phyloP scores from a whole-genome alignment of 345 rosid species.

The Lepidium africanum region DNA sequence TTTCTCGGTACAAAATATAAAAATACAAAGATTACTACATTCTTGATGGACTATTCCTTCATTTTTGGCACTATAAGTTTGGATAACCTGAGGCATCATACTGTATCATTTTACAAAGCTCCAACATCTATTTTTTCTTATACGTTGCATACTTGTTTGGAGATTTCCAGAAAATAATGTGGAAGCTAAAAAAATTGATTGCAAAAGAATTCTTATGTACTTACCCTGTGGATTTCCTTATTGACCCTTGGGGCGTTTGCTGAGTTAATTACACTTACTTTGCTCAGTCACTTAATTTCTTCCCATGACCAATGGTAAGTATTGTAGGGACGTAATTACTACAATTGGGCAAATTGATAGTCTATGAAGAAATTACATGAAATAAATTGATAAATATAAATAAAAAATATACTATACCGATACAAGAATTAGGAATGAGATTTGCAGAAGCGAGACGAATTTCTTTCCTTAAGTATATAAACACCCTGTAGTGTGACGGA shows the following conservation, averaged over 20 bases:
- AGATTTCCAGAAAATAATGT: conserved; percentile 92
- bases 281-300: no score
- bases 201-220: conserved; percentile 90
- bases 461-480: no score
- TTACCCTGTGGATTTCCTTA: conserved; percentile 77
- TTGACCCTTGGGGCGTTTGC: conserved; percentile 99
- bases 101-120: neutral
- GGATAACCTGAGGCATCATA: neutral
- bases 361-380: no score
- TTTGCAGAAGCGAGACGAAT: no score
- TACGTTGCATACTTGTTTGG: conserved; percentile 32
- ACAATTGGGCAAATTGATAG: no score
- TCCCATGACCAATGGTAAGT: no score
- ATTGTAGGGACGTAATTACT: no score
- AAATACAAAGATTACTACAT: neutral
- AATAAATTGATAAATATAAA: no score
- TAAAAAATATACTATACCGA: no score
- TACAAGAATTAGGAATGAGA: no score
- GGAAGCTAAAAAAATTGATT: conserved; percentile 98
- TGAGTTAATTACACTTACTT: no score
- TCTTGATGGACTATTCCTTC: neutral
- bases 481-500: no score
- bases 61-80: neutral
- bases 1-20: neutral
- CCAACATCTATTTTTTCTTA: conserved; percentile 22